A percentile compares a stretch with the other conserved stretches of the same genome.
phyloP scores from a whole-genome alignment of 2,329 filamentous ascomycete genomes.

The Arthroderma sp. region DNA sequence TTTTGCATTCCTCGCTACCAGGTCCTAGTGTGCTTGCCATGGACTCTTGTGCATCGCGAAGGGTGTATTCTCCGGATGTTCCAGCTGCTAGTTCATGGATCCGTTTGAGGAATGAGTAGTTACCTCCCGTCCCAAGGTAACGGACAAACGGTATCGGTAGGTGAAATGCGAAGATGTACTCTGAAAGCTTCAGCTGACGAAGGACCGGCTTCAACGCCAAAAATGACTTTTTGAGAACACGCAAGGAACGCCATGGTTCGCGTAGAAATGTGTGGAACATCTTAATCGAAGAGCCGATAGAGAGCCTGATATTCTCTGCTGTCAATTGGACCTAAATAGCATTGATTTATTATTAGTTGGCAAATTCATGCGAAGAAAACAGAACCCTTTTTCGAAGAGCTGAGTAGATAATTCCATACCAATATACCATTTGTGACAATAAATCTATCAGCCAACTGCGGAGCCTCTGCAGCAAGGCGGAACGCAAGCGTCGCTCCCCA shows the following conservation, averaged over 20 bases:
- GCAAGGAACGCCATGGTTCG: conserved; percentile 31
- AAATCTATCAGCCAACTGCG: conserved; percentile 42
- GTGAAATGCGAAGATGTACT: conserved; percentile 44
- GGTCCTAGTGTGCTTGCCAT: conserved; percentile 42
- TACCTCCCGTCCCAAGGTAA: conserved; percentile 36
- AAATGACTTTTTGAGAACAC: conserved; percentile 33
- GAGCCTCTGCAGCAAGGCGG: conserved; percentile 46
- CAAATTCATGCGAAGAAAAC: background rate
- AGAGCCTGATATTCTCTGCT: conserved; percentile 29
- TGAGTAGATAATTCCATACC: conserved; percentile 25
- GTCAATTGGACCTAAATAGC: conserved; percentile 27
- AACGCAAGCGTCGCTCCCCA: conserved; percentile 42
- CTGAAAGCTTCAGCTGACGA: conserved; percentile 36
- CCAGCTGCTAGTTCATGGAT: conserved; percentile 28
- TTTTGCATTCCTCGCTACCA: conserved; percentile 31
- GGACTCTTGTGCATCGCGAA: conserved; percentile 29
- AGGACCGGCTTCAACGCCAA: conserved; percentile 34
- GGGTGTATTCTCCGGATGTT: conserved; percentile 19
- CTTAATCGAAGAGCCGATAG: conserved; percentile 32
- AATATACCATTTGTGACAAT: conserved; percentile 41
- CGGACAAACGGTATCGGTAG: conserved; percentile 34
- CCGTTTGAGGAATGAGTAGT: conserved; percentile 35
- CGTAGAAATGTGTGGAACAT: conserved; percentile 37
- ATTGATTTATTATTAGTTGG: background rate
- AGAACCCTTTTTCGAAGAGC: too few relatives aligned